Evolutionary conservation across 2,329 filamentous ascomycete genomes (phyloP).

Genomic region (Juglanconis sp.): DNA sequence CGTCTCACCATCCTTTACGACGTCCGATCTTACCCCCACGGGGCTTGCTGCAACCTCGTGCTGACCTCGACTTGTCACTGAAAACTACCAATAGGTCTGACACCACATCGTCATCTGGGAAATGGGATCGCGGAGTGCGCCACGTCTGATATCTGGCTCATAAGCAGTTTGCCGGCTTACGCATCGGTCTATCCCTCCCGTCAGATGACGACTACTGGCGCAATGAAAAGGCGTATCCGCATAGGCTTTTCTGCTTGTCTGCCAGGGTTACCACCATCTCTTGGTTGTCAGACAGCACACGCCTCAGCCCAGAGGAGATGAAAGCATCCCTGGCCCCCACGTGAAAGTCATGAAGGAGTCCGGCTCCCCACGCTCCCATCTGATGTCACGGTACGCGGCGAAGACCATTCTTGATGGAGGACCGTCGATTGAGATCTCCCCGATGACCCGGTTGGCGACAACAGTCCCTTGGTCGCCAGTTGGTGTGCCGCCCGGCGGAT

Average conservation of each 20-base stretch:
- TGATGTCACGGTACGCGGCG: no score
- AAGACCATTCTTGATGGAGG: no score
- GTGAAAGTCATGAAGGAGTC: no score
- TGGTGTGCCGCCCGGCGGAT: not conserved
- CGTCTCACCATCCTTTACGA: not conserved
- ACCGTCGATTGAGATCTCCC: no score
- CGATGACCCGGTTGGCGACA: no score
- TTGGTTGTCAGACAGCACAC: no score
- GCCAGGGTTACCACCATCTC: not conserved
- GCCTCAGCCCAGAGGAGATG: no score
- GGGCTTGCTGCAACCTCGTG: conserved; percentile 6
- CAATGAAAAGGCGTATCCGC: not conserved
- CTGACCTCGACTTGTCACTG: not conserved
- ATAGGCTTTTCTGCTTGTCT: not conserved
- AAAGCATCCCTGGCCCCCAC: no score
- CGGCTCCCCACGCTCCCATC: no score
- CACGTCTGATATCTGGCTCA: conserved; percentile 10
- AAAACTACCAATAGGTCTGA: not conserved
- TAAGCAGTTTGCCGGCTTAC: not conserved
- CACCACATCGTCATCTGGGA: not conserved
- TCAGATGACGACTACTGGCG: conserved; percentile 10
- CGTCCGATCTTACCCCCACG: conserved; percentile 9
- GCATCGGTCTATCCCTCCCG: conserved; percentile 9
- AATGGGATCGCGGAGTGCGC: conserved; percentile 5
- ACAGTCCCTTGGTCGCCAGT: not conserved